Base-by-base conservation (phyloP, 2,329 filamentous ascomycete species). In the Passalora sequoiae region DNA sequence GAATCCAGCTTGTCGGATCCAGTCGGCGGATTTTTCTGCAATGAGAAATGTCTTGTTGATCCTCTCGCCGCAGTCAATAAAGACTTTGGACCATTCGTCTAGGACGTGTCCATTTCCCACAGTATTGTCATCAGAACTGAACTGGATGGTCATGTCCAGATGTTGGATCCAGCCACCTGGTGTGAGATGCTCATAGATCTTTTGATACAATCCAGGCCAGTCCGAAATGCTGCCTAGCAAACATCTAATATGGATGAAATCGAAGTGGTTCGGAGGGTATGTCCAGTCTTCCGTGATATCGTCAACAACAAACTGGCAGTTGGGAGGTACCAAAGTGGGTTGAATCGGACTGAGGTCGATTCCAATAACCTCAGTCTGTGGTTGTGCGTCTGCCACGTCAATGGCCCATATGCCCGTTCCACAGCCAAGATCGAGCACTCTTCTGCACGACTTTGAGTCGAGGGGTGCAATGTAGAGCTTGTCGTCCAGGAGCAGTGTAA, bases 331-430 rank as follows among this genome's bases (percentile, higher is more conserved):
- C 15, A 31, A 19, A 12, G 17, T 17, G 16, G 38, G 28, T 22
- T 31, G 28, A n/a, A 40, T 40, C n/a, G 25, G 22, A 25, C 38
- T 41, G 4, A 41, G 15, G 13, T 41, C 38, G 4, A 41, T 19
- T 9, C 41, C 41, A 5, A 22, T 33, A 9, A 41, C 38, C 24
- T 41, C 28, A 19, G 16, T 13, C 9, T 41, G n/a, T 12, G 38
- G 29, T 4, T 32, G 21, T 3, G 29, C 12, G 21, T 41, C 38
- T 4, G 38, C 38, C 5, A 41, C 32, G 15, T 41, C 38, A 7
- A 41, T 41, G 13, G 38, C 38, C 41, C 41, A 41, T 10, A 44
- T 33, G 8, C 42, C 42, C 1, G 37, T 44, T 10, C 42, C 42
- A 7, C 27, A 33, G 36, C 42, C 42, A 6, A 40, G n/a, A 28